Percentiles rank a stretch among this genome's conserved stretches.
Conservation (phyloP, 345 rosid species). For the Eucalyptus erythrocorys region DNA sequence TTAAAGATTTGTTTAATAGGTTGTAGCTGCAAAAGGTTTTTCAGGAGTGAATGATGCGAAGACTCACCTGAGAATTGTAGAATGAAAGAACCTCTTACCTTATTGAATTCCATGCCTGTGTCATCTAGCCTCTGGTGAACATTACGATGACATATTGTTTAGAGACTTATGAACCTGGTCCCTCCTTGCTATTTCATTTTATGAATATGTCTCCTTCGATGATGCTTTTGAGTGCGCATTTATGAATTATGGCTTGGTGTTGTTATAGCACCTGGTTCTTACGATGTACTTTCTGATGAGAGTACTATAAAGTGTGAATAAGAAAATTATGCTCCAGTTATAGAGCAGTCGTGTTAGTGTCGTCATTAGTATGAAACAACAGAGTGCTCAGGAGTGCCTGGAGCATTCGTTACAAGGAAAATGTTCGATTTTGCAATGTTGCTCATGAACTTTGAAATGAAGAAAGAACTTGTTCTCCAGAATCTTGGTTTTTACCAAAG, state of each 20-base stretch:
- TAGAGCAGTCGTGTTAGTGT: neutral
- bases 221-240: neutral
- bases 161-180: neutral
- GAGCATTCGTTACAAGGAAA: neutral
- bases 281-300: neutral
- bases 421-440: neutral
- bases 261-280: neutral
- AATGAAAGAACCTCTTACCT: neutral
- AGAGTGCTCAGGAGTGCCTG: neutral
- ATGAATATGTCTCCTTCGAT: neutral
- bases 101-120: neutral
- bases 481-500: neutral
- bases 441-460: neutral
- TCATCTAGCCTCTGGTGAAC: neutral
- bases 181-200: neutral
- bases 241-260: neutral
- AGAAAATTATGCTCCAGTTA: neutral
- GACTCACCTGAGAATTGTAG: neutral
- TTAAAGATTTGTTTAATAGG: neutral
- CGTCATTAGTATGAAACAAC: neutral
- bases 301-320: neutral
- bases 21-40: neutral
- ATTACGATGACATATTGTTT: neutral
- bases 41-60: neutral
- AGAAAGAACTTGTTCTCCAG: neutral